Percentiles rank a stretch among this genome's conserved stretches.
Conservation (phyloP, 495 filamentous ascomycete genomes). For the Cercophora sp. region DNA sequence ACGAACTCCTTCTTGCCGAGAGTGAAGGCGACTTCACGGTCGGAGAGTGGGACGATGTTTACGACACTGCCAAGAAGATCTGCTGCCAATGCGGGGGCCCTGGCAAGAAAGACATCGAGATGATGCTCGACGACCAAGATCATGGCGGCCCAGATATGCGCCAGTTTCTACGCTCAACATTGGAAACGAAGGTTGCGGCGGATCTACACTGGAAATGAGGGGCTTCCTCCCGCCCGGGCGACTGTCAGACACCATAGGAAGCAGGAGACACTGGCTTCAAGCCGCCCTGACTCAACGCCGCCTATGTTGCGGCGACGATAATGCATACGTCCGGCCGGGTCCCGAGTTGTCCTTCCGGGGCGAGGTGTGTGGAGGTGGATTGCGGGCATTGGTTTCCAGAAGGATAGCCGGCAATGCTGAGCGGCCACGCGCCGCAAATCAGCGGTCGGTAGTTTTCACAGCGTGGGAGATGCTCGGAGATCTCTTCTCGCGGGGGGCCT, state of each 20-base stretch:
- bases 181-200: slow-evolving; percentile 55
- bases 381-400: slow-evolving; percentile 18
- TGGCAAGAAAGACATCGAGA: slow-evolving; percentile 45
- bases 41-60: slow-evolving; percentile 70
- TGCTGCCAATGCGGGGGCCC: slow-evolving; percentile 53
- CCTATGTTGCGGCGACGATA: not conserved
- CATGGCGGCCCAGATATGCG: slow-evolving; percentile 43
- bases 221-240: too few relatives aligned
- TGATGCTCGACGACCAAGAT: slow-evolving; percentile 40
- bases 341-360: not conserved
- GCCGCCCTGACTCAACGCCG: not conserved
- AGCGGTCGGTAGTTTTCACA: slow-evolving; percentile 17
- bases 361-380: slow-evolving; percentile 9
- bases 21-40: slow-evolving; percentile 77
- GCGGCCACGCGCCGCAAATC: slow-evolving; percentile 22
- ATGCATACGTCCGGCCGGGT: not conserved
- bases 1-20: slow-evolving; percentile 71
- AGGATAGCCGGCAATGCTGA: slow-evolving; percentile 13
- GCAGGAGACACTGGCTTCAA: not conserved
- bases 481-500: slow-evolving; percentile 8
- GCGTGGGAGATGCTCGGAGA: not conserved
- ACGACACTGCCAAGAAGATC: slow-evolving; percentile 56
- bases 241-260: not conserved
- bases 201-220: slow-evolving; percentile 60
- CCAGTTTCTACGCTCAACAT: slow-evolving; percentile 58